Percentiles rank a stretch among this genome's conserved stretches.
Evolutionary conservation across 495 filamentous ascomycete genomes (phyloP).

Genomic region (Cercophora sp.): DNA sequence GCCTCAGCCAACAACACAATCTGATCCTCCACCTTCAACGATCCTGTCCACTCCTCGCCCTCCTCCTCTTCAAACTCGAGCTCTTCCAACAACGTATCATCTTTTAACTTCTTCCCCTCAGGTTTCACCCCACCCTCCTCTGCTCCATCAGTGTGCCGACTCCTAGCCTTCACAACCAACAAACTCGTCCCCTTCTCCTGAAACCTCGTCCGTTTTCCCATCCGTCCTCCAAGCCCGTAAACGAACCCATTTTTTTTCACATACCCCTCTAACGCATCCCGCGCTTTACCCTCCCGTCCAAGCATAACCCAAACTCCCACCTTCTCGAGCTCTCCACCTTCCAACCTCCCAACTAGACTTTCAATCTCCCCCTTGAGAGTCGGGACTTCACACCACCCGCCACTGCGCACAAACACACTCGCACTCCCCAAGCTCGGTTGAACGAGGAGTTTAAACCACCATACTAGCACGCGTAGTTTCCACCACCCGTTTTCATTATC

Average conservation of each 20-base stretch:
- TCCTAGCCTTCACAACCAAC: constrained; percentile 86
- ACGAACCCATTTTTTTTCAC: constrained; percentile 62
- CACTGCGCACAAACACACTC: constrained; percentile 36
- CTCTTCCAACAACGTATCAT: constrained; percentile 87
- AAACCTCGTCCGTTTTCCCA: constrained; percentile 91
- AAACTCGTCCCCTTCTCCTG: constrained; percentile 88
- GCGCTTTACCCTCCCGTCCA: constrained; percentile 72
- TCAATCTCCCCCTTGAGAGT: constrained; percentile 48
- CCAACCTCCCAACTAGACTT: constrained; percentile 41
- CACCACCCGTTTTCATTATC: constrained; percentile 33
- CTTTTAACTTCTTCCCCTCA: constrained; percentile 69
- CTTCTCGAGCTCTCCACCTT: constrained; percentile 64
- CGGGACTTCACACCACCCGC: constrained; percentile 48
- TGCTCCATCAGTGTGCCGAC: constrained; percentile 32
- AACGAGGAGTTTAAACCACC: constrained; percentile 83
- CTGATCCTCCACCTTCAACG: constrained; percentile 74
- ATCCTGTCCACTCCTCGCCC: constrained; percentile 31
- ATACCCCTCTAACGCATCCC: constrained; percentile 63
- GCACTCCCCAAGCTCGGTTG: constrained; percentile 61
- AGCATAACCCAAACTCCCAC: constrained; percentile 82
- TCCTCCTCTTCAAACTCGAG: constrained; percentile 68
- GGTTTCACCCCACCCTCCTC: constrained; percentile 41
- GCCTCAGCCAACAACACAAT: constrained; percentile 81
- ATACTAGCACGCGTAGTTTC: constrained; percentile 69
- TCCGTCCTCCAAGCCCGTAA: constrained; percentile 77